Evolutionary conservation across 441 rosid species (phyloP).

Genomic region (Mallotus repandus): DNA sequence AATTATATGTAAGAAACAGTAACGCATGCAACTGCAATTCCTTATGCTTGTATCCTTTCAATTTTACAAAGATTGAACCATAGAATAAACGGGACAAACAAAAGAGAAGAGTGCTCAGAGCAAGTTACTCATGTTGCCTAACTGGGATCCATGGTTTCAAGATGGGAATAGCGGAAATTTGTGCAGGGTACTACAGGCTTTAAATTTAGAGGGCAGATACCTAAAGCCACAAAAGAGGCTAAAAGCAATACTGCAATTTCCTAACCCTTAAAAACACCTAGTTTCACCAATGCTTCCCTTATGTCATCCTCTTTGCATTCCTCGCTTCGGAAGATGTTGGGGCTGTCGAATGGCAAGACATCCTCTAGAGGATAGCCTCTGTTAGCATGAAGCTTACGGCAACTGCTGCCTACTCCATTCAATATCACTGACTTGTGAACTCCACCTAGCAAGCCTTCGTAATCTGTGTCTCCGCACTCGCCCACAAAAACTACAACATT

Average conservation of each 20-base stretch:
- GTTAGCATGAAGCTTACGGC: constrained; percentile 49
- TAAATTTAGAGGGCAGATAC: not conserved
- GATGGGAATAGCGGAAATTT: not conserved
- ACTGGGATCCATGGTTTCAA: not conserved
- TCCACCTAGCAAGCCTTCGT: constrained; percentile 76
- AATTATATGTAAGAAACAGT: too few species aligned
- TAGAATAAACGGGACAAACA: too few species aligned
- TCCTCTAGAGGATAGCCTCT: constrained; percentile 65
- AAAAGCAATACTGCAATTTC: not conserved
- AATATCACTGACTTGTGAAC: constrained; percentile 66
- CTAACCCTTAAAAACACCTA: constrained; percentile 38
- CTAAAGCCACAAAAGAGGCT: not conserved
- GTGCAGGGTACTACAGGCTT: not conserved
- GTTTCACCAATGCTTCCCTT: constrained; percentile 44
- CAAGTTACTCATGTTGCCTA: too few species aligned
- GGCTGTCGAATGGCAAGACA: constrained; percentile 52
- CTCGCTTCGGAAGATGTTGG: constrained; percentile 43
- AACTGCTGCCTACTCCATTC: constrained; percentile 53
- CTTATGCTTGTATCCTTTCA: too few species aligned
- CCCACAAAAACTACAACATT: constrained; percentile 63
- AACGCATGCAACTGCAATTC: too few species aligned
- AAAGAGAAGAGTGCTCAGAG: too few species aligned
- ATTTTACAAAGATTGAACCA: too few species aligned
- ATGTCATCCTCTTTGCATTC: constrained; percentile 36
- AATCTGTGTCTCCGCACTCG: constrained; percentile 77